Conservation (phyloP, 441 rosid genomes). For the Bruguiera hainesii region DNA sequence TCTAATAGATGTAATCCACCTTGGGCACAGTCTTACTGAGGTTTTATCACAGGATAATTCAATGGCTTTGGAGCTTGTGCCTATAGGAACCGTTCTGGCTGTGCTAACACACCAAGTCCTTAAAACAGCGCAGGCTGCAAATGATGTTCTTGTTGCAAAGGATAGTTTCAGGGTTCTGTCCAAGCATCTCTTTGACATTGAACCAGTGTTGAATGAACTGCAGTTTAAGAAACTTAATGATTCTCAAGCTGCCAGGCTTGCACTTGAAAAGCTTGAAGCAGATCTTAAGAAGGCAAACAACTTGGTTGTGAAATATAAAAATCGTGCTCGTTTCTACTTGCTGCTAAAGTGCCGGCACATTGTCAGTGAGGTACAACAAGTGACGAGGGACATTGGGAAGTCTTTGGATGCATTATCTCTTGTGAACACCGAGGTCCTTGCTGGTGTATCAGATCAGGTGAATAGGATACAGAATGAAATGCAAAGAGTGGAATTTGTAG, state of each 20-base stretch:
- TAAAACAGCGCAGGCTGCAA: constrained; percentile 72
- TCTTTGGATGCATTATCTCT: constrained; percentile 53
- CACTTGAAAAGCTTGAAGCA: constrained; percentile 46
- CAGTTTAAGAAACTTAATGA: constrained; percentile 52
- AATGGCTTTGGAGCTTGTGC: constrained; percentile 60
- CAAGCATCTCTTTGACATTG: constrained; percentile 64
- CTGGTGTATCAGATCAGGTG: constrained; percentile 54
- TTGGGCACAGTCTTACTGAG: constrained; percentile 13
- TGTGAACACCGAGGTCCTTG: constrained; percentile 49
- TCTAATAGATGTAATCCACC: neutral
- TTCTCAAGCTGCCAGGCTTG: constrained; percentile 52
- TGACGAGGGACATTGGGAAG: constrained; percentile 59
- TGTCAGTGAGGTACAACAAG: constrained; percentile 58
- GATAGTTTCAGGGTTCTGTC: constrained; percentile 68
- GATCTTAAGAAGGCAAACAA: constrained; percentile 57
- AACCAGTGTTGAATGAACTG: constrained; percentile 52
- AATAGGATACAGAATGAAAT: constrained; percentile 60
- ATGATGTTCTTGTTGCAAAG: constrained; percentile 53
- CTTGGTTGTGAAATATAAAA: constrained; percentile 56
- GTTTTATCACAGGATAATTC: constrained; percentile 10
- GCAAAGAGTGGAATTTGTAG: constrained; percentile 58
- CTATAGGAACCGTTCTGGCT: constrained; percentile 63
- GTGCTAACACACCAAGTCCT: constrained; percentile 54
- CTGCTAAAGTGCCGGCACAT: constrained; percentile 53
- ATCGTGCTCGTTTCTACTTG: constrained; percentile 53